phyloP scores from a whole-genome alignment of 1,284 basidiomycete species.

The Mycosarcoma maydis region DNA sequence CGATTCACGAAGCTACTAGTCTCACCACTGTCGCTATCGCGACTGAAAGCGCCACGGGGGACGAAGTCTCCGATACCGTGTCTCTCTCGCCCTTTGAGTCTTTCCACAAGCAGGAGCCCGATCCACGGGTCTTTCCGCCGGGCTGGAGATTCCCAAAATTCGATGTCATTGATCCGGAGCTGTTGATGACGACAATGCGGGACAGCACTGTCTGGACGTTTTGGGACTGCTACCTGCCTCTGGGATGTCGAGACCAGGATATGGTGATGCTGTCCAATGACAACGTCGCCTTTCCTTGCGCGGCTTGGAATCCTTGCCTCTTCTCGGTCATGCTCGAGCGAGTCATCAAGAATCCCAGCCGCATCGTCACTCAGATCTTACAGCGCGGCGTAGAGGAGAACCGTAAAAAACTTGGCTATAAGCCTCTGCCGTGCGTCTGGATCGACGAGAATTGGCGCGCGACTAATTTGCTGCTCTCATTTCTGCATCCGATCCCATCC shows the following conservation, averaged over 20 bases:
- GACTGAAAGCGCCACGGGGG: slow-evolving; percentile 7
- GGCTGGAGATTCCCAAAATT: slow-evolving; percentile 27
- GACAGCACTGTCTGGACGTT: slow-evolving; percentile 45
- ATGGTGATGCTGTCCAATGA: slow-evolving; percentile 40
- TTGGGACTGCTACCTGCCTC: slow-evolving; percentile 47
- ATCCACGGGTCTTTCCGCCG: slow-evolving; percentile 14
- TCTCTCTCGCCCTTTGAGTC: slow-evolving; percentile 9
- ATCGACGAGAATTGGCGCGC: slow-evolving; percentile 44
- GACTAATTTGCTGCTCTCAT: slow-evolving; percentile 39
- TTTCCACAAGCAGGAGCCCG: slow-evolving; percentile 6
- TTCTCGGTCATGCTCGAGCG: slow-evolving; percentile 29
- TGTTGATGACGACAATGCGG: slow-evolving; percentile 21
- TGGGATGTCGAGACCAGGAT: slow-evolving; percentile 45
- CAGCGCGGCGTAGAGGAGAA: slow-evolving; percentile 23
- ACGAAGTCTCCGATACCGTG: slow-evolving; percentile 5
- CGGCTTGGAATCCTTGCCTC: slow-evolving; percentile 43
- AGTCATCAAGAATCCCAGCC: slow-evolving; percentile 23
- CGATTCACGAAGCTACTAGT: slow-evolving; percentile 7
- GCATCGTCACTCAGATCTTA: slow-evolving; percentile 13
- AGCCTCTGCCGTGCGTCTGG: slow-evolving; percentile 25
- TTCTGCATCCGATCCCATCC: slow-evolving; percentile 43
- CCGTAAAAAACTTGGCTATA: slow-evolving; percentile 20
- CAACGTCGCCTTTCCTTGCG: slow-evolving; percentile 39
- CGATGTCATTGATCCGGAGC: slow-evolving; percentile 31
- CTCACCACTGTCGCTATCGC: slow-evolving; percentile 16